These are phyloP conservation scores for Kurtzmaniella quercitrusa DNA, from an alignment of 1,139 yeast species.

Conservation along the genomic window DNA sequence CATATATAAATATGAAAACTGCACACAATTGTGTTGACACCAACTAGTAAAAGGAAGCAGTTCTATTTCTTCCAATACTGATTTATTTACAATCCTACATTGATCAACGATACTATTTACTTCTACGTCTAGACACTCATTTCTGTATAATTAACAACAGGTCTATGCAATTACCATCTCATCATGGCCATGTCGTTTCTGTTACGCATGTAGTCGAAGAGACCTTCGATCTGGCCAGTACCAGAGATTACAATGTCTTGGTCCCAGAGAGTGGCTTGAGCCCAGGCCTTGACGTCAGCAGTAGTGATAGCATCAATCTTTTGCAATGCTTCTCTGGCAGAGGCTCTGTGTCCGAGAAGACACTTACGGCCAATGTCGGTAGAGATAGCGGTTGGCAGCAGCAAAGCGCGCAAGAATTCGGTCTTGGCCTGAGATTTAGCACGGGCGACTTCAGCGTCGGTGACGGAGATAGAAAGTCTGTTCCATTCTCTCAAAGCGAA, in stretches of 20 bases:
- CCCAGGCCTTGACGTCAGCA: constrained; percentile 66
- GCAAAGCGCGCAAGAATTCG: constrained; percentile 46
- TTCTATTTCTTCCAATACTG: too few relatives aligned
- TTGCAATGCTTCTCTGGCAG: constrained; percentile 55
- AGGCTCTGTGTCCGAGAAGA: constrained; percentile 60
- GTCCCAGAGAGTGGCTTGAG: constrained; percentile 72
- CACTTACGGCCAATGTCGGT: constrained; percentile 58
- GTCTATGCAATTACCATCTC: constrained; percentile 48
- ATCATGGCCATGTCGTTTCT: constrained; percentile 86
- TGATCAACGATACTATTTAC: too few relatives aligned
- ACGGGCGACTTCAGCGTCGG: constrained; percentile 74
- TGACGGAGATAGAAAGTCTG: constrained; percentile 69
- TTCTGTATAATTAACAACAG: not conserved
- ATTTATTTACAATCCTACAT: too few relatives aligned
- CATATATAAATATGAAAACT: too few relatives aligned
- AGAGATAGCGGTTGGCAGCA: constrained; percentile 48
- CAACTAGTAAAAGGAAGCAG: too few relatives aligned
- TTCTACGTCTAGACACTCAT: too few relatives aligned
- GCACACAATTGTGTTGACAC: too few relatives aligned
- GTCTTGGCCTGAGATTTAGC: constrained; percentile 71
- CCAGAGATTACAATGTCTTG: constrained; percentile 80
- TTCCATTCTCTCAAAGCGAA: constrained; percentile 83
- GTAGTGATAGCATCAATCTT: constrained; percentile 62
- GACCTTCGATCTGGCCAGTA: constrained; percentile 79
- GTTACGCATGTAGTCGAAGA: constrained; percentile 78